Percentiles rank a stretch among this genome's conserved stretches.
Conservation (phyloP, 345 rosid genomes). For the Heritiera littoralis region DNA sequence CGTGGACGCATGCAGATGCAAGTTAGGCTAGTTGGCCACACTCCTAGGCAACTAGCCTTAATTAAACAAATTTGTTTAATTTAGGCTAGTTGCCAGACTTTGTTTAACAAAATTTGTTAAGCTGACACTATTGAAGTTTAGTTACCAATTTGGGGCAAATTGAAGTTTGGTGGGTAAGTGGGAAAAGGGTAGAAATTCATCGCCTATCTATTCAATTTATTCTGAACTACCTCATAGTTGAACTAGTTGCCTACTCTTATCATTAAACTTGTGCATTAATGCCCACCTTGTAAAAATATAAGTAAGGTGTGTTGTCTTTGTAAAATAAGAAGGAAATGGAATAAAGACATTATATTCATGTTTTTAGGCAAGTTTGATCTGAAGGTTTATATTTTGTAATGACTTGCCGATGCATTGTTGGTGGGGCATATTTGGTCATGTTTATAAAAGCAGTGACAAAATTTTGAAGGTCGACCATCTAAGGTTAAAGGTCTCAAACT, state of each 20-base stretch:
- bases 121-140: neutral
- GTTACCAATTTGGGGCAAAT: neutral
- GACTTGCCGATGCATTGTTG: no score
- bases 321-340: slow-evolving; percentile 2
- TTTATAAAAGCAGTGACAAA: neutral
- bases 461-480: neutral
- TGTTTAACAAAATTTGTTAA: neutral
- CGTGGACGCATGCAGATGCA: neutral
- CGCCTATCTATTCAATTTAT: neutral
- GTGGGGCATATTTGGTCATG: neutral
- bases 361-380: neutral
- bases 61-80: no score
- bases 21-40: no score
- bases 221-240: neutral
- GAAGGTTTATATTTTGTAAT: neutral
- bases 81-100: no score
- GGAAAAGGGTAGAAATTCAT: neutral
- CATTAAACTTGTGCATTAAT: neutral
- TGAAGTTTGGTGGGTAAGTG: neutral
- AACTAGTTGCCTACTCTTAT: neutral
- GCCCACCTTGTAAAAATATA: neutral
- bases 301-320: neutral
- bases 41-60: neutral
- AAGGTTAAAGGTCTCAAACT: neutral
- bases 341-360: neutral